These are phyloP conservation scores for Pythium graminicola DNA, from an alignment of 352 stramenopile species.

Conservation along the genomic window DNA sequence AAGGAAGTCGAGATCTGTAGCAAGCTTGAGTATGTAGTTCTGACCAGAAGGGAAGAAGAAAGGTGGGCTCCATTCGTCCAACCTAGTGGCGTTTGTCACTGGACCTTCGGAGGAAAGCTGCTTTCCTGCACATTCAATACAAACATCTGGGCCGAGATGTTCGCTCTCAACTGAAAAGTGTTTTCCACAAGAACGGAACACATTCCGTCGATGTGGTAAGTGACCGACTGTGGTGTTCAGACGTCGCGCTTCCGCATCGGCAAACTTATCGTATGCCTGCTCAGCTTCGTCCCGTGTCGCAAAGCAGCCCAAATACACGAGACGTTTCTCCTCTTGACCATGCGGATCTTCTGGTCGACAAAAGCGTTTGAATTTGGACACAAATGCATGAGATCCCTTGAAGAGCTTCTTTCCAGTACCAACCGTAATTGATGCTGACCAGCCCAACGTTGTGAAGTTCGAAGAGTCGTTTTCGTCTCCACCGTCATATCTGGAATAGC, in stretches of 20 bases:
- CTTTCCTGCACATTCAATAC: conserved; percentile 71
- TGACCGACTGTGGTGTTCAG: conserved; percentile 59
- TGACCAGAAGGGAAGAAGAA: conserved; percentile 52
- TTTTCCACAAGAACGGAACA: conserved; percentile 73
- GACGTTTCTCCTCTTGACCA: conserved; percentile 47
- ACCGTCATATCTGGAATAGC: conserved; percentile 41
- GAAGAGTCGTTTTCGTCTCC: conserved; percentile 3
- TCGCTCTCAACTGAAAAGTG: conserved; percentile 82
- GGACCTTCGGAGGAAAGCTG: conserved; percentile 20
- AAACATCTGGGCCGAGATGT: conserved; percentile 49
- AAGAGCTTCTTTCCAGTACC: conserved; percentile 56
- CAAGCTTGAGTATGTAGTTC: conserved; percentile 79
- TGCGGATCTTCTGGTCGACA: conserved; percentile 47
- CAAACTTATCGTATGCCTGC: conserved; percentile 59
- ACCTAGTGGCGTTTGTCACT: background rate
- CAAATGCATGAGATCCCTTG: conserved; percentile 62
- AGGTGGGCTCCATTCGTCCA: conserved; percentile 51
- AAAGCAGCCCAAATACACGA: conserved; percentile 72
- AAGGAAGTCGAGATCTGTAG: conserved; percentile 64
- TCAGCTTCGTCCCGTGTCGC: conserved; percentile 58
- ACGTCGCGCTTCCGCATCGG: conserved; percentile 44
- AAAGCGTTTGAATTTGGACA: conserved; percentile 68
- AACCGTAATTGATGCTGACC: conserved; percentile 65
- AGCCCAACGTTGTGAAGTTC: conserved; percentile 33
- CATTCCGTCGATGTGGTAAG: conserved; percentile 44